Evolutionary conservation across 192 early-diverging fungal genomes (phyloP), one percentile per base, ranked within the genome.

Genomic region (Backusella luteola): DNA sequence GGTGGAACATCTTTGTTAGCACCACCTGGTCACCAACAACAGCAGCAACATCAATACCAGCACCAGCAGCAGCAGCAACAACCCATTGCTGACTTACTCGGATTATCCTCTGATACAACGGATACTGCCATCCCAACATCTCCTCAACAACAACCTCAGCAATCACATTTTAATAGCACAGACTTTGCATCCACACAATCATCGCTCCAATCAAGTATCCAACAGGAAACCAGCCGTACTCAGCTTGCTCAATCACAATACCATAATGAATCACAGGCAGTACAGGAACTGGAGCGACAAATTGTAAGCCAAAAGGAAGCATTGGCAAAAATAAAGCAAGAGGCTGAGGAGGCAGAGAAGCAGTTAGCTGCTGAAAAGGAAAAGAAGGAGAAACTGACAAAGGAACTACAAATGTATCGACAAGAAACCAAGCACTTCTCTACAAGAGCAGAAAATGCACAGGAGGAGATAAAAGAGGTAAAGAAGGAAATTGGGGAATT

Each of bases 221-320:
- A 93, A 63, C 85, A 89, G 35, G 79, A 92, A 34, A 89, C 75
- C 34, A 76, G 87, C 34, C 85, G 89, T 26, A 59, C 91, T 8
- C 83, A 86, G n/a, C 84, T 87, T 63, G 73, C 86, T 11, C 84
- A 85, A 32, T 88, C 90, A 6, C 76, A 88, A 32, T 88, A 89
- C 70, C 88, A 94, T 35, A 77, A 84, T 5, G 91, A 94, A 68
- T 34, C 75, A 56, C 86, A 83, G 52, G 80, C 87, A 34, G 80
- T 90, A 8, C 77, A 78, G 23, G 91, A 91, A 49, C 79, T 89
- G 5, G 80, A 92, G 78, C 78, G 52, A 12, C 76, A 76, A 14
- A 79, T 93, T 26, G 73, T 53, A 0, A 63, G 73, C 12, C 80
- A 90, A 74, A 76, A 87, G 79, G 35, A 84, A 74, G 41, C 79